phyloP scores from a whole-genome alignment of 192 early-diverging fungal species.

The Entomortierella beljakovae region DNA sequence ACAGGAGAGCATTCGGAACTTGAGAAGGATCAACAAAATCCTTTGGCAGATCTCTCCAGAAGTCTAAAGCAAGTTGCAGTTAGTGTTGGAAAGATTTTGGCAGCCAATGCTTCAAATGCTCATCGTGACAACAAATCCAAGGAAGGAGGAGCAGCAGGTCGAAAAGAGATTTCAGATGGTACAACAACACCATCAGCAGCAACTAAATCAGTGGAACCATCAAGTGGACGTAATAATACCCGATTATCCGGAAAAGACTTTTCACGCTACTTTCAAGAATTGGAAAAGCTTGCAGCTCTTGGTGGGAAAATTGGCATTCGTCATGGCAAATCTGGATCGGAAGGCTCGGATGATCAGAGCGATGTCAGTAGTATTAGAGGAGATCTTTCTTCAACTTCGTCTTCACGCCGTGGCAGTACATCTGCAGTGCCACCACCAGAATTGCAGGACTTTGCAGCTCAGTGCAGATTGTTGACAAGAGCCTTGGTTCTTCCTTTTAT shows the following conservation, averaged over 20 bases:
- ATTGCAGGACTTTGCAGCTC: constrained; percentile 57
- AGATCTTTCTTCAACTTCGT: neutral
- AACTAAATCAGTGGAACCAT: no score
- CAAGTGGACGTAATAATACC: neutral
- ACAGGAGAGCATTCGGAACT: neutral
- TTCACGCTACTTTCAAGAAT: constrained; percentile 39
- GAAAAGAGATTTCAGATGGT: neutral
- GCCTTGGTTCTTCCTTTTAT: constrained; percentile 58
- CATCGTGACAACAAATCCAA: neutral
- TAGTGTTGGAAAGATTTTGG: constrained; percentile 44
- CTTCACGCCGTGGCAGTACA: constrained; percentile 26
- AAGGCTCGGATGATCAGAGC: neutral
- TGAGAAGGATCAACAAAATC: neutral
- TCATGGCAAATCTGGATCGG: neutral
- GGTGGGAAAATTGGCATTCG: constrained; percentile 28
- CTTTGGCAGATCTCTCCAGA: constrained; percentile 21
- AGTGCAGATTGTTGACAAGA: constrained; percentile 54
- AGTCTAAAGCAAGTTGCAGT: constrained; percentile 46
- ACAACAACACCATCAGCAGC: neutral
- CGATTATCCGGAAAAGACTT: constrained; percentile 38
- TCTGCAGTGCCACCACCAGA: constrained; percentile 36
- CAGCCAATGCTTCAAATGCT: neutral
- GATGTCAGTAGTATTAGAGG: neutral
- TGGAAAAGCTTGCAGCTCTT: constrained; percentile 47
- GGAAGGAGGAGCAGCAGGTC: no score